A percentile compares a stretch with the other conserved stretches of the same genome.
phyloP scores from a whole-genome alignment of 331 rosid genomes.

The Malus hybrid region DNA sequence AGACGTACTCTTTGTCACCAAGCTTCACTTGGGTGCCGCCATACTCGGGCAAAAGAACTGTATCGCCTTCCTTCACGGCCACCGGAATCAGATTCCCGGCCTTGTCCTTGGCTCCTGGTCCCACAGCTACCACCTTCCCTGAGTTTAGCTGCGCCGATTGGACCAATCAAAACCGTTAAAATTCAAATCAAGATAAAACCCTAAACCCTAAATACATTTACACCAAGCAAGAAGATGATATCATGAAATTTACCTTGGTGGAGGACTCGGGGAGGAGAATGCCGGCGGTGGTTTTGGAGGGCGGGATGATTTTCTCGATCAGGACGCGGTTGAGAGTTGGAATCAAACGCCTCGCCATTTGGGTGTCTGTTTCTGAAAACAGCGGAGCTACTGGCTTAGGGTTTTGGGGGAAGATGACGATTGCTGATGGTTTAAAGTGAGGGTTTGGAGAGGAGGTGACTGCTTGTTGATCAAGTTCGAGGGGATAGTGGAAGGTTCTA shows the following conservation, averaged over 20 bases:
- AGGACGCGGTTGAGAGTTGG: slow-evolving; percentile 74
- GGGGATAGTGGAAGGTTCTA: slow-evolving; percentile 52
- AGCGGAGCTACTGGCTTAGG: background rate
- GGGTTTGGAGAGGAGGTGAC: background rate
- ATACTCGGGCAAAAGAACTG: slow-evolving; percentile 80
- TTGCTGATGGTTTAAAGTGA: slow-evolving; percentile 1
- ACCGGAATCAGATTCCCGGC: slow-evolving; percentile 70
- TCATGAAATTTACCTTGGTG: slow-evolving; percentile 43
- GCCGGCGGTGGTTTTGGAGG: slow-evolving; percentile 72
- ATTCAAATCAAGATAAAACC: background rate
- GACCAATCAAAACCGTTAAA: background rate
- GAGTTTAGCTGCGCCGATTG: slow-evolving; percentile 59
- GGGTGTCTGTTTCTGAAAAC: background rate
- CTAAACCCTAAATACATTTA: background rate
- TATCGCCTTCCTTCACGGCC: slow-evolving; percentile 67
- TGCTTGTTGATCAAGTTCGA: slow-evolving; percentile 10
- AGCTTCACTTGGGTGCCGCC: slow-evolving; percentile 89
- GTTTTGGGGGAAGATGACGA: background rate
- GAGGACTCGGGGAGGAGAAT: slow-evolving; percentile 79
- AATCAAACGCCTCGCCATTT: slow-evolving; percentile 80
- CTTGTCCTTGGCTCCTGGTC: slow-evolving; percentile 67
- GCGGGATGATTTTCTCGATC: slow-evolving; percentile 72
- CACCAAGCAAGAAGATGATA: background rate
- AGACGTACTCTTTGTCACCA: slow-evolving; percentile 75
- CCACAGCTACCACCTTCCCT: slow-evolving; percentile 77